These are phyloP conservation scores for Nannochloropsis gaditana DNA, from an alignment of 108 stramenopile genomes.

Conservation along the genomic window DNA sequence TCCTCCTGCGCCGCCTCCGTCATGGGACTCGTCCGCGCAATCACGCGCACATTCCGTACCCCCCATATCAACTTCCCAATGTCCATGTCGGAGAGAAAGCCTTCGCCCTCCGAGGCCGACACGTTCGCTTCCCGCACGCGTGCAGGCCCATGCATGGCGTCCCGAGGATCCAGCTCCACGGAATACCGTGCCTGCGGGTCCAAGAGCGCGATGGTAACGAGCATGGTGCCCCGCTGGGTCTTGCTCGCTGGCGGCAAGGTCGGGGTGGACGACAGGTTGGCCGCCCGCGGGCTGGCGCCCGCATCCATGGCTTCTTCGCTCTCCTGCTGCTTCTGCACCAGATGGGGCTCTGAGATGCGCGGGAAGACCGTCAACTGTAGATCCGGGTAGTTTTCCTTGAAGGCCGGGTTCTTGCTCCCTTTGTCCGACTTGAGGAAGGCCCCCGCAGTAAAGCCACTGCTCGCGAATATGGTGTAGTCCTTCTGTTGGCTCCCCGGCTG, in stretches of 20 bases:
- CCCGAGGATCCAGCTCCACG: conserved; percentile 31
- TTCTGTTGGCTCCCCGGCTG: conserved; percentile 20
- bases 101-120: conserved; percentile 27
- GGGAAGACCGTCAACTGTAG: conserved; percentile 50
- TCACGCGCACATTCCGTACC: conserved; percentile 36
- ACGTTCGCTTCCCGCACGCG: conserved; percentile 14
- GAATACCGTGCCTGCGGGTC: conserved; percentile 36
- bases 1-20: conserved; percentile 30
- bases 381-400: conserved; percentile 28
- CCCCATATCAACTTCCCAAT: conserved; percentile 40
- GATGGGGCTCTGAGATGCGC: background rate
- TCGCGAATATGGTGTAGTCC: conserved; percentile 29
- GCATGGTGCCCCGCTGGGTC: conserved; percentile 32
- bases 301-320: background rate
- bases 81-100: conserved; percentile 22
- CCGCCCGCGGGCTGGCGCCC: background rate
- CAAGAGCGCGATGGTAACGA: conserved; percentile 41
- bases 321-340: background rate
- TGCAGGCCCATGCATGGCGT: conserved; percentile 28
- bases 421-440: conserved; percentile 47
- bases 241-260: background rate
- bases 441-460: conserved; percentile 42
- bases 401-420: conserved; percentile 21
- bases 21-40: conserved; percentile 39
- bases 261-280: background rate